Evolutionary conservation across 768 basidiomycete genomes (phyloP), one percentile per base, ranked within the genome.

Genomic region (Mycena galericulata): DNA sequence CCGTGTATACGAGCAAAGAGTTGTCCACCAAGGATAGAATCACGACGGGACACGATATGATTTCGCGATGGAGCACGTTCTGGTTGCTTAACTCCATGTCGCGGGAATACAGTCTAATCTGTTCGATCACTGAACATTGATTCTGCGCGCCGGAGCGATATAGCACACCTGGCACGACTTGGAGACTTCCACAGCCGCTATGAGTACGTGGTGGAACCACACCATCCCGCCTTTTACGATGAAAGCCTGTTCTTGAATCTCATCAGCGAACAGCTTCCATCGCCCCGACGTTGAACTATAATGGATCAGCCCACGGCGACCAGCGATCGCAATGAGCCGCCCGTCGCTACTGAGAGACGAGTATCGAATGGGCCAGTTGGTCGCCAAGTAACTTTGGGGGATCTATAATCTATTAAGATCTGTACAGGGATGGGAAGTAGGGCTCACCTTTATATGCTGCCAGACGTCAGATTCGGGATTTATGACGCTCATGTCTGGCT

Each of bases 391-490:
- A n/a, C 82, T 81, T 74, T 92, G 89, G 1, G 98, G 98, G 22
- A 98, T 89, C 96, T 98, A 69, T 53, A n/a, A 32, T 17, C 40
- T 61, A n/a, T 50, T 45, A 22, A 40, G 60, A 64, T n/a, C 49
- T 15, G 12, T 50, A 55, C 3, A 26, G 51, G n/a, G 38, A 26
- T 9, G 7, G 47, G 15, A 53, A 14, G 56, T 24, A 18, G 20
- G 22, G 73, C 72, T 56, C 70, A 88, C 95, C 88, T 97, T 97
- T 78, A 98, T 92, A 80, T 94, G 93, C 73, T 99, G 96, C 97
- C 97, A 99, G 20, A 98, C 97, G 74, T 98, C 97, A 4, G 95
- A 95, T 77, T 97, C 96, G 18, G 97, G 96, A 75, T 98, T 98
- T 75, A 99, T 98, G 64, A 99, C 91, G 75, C 95, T 97, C 91